Base-by-base conservation (phyloP, 75 land plant species). In the Selaginella tamariscina region DNA sequence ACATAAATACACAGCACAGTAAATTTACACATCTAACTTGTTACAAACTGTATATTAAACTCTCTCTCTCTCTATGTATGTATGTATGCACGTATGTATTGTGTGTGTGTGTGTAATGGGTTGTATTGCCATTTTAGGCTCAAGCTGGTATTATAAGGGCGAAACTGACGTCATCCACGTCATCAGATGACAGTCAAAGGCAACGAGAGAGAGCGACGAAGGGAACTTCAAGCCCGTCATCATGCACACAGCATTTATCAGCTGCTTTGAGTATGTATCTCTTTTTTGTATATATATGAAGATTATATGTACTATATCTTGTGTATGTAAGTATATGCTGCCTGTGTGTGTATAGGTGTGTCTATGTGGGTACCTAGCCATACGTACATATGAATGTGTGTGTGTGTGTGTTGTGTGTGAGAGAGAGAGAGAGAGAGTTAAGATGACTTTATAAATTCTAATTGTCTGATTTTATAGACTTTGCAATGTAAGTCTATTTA, bases 181-280 rank as follows among this genome's bases (percentile, higher is more conserved):
- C 69, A 68, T 26, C 28, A 27, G 29, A 54, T 54, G 27, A 55
- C 0, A 55, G 27, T 24, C 56, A 32, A 56, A 32, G 54, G 20
- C 69, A 68, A 29, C 29, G n/a, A 24, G 20, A 5, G 1, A 68
- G 28, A 21, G 28, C 54, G 21, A 15, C n/a, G 23, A 0, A 55
- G 54, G 20, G 66, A 68, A 68, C 29, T 28, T 28, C 24, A 68
- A 68, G 24, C 55, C 24, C 69, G 69, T 56, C 55, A 32, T 13
- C 29, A 54, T 27, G 69, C 55, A 32, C 24, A 68, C 1, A 9
- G 54, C 26, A 68, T 39, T 22, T 24, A 27, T 39, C 26, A 39
- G 15, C 0, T 24, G 39, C 13, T 54, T 68, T n/a, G 15, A 32
- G 26, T 68, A 32, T 39, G 15, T 39, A n/a, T 39, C 11, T 5